Evolutionary conservation across 2,329 filamentous ascomycete genomes (phyloP).

Genomic region (Lizonia empirigonia): DNA sequence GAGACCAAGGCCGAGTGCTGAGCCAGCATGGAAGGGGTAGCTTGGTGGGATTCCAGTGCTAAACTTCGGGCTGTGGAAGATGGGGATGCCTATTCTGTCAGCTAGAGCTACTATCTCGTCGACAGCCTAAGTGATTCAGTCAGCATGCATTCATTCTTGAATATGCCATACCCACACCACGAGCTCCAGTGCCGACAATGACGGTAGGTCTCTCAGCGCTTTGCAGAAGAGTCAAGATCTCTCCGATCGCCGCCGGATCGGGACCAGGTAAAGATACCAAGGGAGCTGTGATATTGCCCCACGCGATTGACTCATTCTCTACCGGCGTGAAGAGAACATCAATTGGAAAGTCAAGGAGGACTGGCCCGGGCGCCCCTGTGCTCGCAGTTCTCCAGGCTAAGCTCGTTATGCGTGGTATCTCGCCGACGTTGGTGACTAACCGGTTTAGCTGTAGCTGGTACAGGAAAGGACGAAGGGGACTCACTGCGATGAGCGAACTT

Average conservation of each 20-base stretch:
- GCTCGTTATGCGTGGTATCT: conserved; percentile 54
- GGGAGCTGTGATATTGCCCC: conserved; percentile 50
- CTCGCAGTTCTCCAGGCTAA: conserved; percentile 50
- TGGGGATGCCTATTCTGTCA: conserved; percentile 44
- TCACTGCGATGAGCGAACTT: conserved; percentile 53
- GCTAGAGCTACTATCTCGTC: conserved; percentile 43
- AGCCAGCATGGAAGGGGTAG: conserved; percentile 46
- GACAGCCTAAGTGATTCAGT: conserved; percentile 27
- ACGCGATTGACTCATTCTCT: conserved; percentile 44
- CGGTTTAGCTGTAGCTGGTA: no score
- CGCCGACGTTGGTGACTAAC: conserved; percentile 49
- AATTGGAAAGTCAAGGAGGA: conserved; percentile 49
- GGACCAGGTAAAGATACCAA: conserved; percentile 45
- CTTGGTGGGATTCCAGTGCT: conserved; percentile 34
- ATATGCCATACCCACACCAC: conserved; percentile 1
- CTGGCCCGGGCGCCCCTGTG: conserved; percentile 50
- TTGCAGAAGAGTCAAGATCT: conserved; percentile 40
- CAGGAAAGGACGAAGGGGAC: no score
- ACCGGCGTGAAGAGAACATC: conserved; percentile 53
- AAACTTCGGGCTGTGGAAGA: conserved; percentile 52
- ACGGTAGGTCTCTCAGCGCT: conserved; percentile 49
- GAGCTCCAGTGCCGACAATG: conserved; percentile 51
- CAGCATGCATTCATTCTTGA: neutral
- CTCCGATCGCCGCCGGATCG: conserved; percentile 44
- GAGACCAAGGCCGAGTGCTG: conserved; percentile 43